Conservation (phyloP, 2,329 filamentous ascomycete species). For the Geoglossum cookeanum region DNA sequence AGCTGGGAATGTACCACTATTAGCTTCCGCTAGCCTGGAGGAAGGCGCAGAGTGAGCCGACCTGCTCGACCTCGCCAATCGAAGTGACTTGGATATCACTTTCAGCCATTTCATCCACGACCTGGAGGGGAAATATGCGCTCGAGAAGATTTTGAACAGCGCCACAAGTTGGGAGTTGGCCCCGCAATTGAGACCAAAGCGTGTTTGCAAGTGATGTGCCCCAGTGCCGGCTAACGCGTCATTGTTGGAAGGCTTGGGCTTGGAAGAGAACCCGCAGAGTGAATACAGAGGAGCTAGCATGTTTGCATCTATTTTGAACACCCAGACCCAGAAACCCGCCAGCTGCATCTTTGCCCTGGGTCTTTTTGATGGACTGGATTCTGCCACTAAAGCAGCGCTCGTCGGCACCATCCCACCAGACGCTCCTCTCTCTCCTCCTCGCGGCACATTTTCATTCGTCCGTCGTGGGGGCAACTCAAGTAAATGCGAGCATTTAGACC, state of each 20-base stretch:
- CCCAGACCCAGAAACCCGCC: not conserved
- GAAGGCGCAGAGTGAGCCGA: not conserved
- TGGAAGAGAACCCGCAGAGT: not conserved
- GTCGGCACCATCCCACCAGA: not conserved
- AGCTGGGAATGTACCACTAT: not conserved
- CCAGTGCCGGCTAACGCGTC: not conserved
- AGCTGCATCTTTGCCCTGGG: not conserved
- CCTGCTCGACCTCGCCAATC: conserved; percentile 4
- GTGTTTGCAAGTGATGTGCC: not conserved
- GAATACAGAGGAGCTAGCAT: not conserved
- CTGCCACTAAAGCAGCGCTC: not conserved
- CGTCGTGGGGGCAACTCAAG: not conserved
- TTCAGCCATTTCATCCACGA: not conserved
- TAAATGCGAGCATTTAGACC: conserved; percentile 2
- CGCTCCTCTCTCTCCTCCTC: not conserved
- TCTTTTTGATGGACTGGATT: not conserved
- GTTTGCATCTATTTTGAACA: not conserved
- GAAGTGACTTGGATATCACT: not conserved
- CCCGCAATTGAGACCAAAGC: not conserved
- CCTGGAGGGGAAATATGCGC: not conserved
- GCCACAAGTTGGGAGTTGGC: not conserved
- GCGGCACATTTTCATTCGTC: not conserved
- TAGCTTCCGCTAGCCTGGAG: not conserved
- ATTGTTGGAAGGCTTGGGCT: not conserved
- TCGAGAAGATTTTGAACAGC: not conserved